Base-by-base conservation (phyloP, 306 rosid genomes). In the Comarum palustre region DNA sequence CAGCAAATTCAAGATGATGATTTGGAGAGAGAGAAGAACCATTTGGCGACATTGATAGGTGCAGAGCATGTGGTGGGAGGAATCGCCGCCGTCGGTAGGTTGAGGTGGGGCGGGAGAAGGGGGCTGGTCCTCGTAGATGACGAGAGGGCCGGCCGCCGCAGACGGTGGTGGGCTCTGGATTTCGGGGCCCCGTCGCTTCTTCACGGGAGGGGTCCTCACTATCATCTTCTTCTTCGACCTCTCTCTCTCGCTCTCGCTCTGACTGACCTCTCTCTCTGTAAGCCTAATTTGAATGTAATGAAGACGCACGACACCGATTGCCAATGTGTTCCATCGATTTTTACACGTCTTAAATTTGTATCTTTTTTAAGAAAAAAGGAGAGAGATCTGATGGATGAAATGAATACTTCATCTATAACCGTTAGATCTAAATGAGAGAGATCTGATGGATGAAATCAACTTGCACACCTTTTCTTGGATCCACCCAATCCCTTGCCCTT, bases 11-110 rank as follows among this genome's bases (percentile, higher is more conserved):
- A 34, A 34, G 39, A 34, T 4, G 39, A 34, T 34, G 34, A 31
- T 31, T 1, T 34, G 39, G 39, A 34, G 34, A 31, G 19, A 50
- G 61, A 27, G 38, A 31, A 70, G 45, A 51, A 93, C 99, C 99
- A 94, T 86, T 86, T 94, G 99, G 74, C 96, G 99, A 74, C 97
- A 94, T 73, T 94, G 97, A 71, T 91, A 94, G 55, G 99, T 94
- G 91, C 99, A 86, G 66, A 86, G 89, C 82, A 81, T 75, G 57
- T 73, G 90, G 32, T 77, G 72, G 36, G 85, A 81, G 51, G 75
- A 66, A 62, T 51, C n/a, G n/a, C n/a, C 34, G 74, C 74, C 19
- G 76, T 79, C 80, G 42, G 77, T 24, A 61, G 71, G 84, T 14
- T 55, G 57, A 19, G 20, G 47, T 15, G 69, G 66, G 24, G 81